phyloP scores from a whole-genome alignment of 495 filamentous ascomycete species.

The Podospora pseudocomata region DNA sequence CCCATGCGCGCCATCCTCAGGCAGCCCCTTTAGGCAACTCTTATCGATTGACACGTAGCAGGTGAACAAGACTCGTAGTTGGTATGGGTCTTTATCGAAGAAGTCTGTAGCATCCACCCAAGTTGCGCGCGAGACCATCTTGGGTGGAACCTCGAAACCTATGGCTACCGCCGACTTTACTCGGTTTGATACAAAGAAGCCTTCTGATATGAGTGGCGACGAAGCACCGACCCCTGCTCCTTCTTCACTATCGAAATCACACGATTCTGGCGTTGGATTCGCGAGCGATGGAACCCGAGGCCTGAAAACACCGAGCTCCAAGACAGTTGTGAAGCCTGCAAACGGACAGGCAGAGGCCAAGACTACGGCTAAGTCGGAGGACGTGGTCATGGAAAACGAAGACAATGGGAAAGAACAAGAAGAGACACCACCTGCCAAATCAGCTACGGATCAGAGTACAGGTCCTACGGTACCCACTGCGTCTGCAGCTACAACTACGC shows the following conservation, averaged over 20 bases:
- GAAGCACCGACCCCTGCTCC: conserved; percentile 24
- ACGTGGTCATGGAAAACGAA: conserved; percentile 8
- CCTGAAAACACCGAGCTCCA: neutral
- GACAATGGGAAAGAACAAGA: conserved; percentile 9
- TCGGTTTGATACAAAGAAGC: conserved; percentile 44
- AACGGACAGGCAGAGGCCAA: neutral
- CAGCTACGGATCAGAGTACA: conserved; percentile 7
- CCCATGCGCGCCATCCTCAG: neutral
- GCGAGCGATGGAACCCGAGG: neutral
- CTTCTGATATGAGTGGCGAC: conserved; percentile 27
- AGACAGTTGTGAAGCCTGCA: conserved; percentile 8
- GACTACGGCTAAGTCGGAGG: conserved; percentile 7
- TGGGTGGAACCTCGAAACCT: conserved; percentile 49
- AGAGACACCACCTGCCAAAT: neutral
- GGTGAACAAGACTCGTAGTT: conserved; percentile 57
- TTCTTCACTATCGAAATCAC: conserved; percentile 20
- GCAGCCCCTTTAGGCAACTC: neutral
- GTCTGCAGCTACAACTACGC: conserved; percentile 32
- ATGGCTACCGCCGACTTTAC: conserved; percentile 42
- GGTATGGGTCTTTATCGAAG: conserved; percentile 66
- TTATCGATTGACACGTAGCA: conserved; percentile 27
- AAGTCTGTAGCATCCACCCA: conserved; percentile 71
- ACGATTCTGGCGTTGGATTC: neutral
- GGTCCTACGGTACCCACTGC: conserved; percentile 15
- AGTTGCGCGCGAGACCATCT: conserved; percentile 73